Evolutionary conservation across 768 basidiomycete species (phyloP).

Genomic region (Collybia sp.): DNA sequence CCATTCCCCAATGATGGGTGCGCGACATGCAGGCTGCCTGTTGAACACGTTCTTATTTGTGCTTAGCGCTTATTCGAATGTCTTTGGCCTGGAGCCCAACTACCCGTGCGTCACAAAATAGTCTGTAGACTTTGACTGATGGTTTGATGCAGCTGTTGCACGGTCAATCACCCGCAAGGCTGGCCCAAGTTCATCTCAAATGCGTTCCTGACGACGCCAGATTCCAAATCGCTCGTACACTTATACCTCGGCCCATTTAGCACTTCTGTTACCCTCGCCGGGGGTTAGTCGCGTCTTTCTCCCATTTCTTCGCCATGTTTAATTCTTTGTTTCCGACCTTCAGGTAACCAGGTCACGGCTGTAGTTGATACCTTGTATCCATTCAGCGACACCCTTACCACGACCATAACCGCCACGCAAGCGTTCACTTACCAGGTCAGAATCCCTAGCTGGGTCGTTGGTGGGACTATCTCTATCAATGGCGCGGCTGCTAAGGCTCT

Average conservation of each 20-base stretch:
- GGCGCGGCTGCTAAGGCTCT: slow-evolving; percentile 30
- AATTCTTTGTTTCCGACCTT: not conserved
- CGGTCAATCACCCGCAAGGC: slow-evolving; percentile 46
- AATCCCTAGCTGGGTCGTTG: slow-evolving; percentile 43
- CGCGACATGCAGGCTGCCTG: slow-evolving; percentile 19
- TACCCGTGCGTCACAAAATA: slow-evolving; percentile 29
- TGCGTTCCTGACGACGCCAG: slow-evolving; percentile 39
- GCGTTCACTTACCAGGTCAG: slow-evolving; percentile 41
- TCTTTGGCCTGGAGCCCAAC: slow-evolving; percentile 43
- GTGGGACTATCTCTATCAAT: slow-evolving; percentile 38
- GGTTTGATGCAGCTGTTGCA: slow-evolving; percentile 30
- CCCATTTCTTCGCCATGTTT: not conserved
- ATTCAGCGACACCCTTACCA: slow-evolving; percentile 40
- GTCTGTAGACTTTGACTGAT: not conserved
- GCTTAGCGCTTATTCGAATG: slow-evolving; percentile 36
- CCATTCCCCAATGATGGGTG: slow-evolving; percentile 51
- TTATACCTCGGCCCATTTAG: slow-evolving; percentile 42
- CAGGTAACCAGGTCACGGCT: slow-evolving; percentile 35
- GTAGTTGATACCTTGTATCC: slow-evolving; percentile 42
- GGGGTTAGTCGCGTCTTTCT: slow-evolving; percentile 18
- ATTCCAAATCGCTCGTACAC: slow-evolving; percentile 36
- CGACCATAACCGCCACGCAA: slow-evolving; percentile 33
- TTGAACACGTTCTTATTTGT: slow-evolving; percentile 5
- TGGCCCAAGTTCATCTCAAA: slow-evolving; percentile 50
- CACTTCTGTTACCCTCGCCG: slow-evolving; percentile 30